Evolutionary conservation across 192 early-diverging fungal species (phyloP).

Genomic region (Linnemannia elongata): DNA sequence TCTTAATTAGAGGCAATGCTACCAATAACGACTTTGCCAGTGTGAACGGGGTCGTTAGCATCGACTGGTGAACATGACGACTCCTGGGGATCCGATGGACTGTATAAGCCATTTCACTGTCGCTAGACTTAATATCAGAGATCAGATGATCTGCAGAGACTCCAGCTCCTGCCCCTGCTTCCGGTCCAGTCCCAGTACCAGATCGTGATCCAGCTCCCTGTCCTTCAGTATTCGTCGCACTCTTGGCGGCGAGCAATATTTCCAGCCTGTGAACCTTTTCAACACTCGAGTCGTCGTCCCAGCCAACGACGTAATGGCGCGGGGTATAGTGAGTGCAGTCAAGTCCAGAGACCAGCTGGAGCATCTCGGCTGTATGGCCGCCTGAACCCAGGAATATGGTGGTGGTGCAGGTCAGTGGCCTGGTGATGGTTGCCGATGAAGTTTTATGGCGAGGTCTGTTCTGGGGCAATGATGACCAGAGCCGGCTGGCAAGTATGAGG

Average conservation of each 20-base stretch:
- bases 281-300: slow-evolving; percentile 72
- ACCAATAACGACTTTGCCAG: slow-evolving; percentile 62
- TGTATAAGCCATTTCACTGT: slow-evolving; percentile 36
- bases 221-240: neutral
- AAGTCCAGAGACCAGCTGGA: slow-evolving; percentile 75
- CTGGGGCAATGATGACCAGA: slow-evolving; percentile 51
- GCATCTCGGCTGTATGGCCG: slow-evolving; percentile 96
- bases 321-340: slow-evolving; percentile 68
- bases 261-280: slow-evolving; percentile 69
- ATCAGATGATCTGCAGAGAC: neutral
- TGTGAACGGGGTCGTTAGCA: slow-evolving; percentile 66
- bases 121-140: neutral
- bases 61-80: slow-evolving; percentile 81
- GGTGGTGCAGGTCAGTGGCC: slow-evolving; percentile 1
- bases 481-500: slow-evolving; percentile 13
- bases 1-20: slow-evolving; percentile 42
- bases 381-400: slow-evolving; percentile 63
- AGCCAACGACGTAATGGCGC: slow-evolving; percentile 81
- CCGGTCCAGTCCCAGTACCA: neutral
- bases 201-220: too few species aligned
- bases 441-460: slow-evolving; percentile 53
- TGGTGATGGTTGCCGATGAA: neutral
- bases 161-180: neutral
- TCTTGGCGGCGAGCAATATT: slow-evolving; percentile 18
- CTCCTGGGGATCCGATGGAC: slow-evolving; percentile 76